Evolutionary conservation across 768 basidiomycete species (phyloP), one percentile per base, ranked within the genome.

Genomic region (Boletus tylopilopsis): DNA sequence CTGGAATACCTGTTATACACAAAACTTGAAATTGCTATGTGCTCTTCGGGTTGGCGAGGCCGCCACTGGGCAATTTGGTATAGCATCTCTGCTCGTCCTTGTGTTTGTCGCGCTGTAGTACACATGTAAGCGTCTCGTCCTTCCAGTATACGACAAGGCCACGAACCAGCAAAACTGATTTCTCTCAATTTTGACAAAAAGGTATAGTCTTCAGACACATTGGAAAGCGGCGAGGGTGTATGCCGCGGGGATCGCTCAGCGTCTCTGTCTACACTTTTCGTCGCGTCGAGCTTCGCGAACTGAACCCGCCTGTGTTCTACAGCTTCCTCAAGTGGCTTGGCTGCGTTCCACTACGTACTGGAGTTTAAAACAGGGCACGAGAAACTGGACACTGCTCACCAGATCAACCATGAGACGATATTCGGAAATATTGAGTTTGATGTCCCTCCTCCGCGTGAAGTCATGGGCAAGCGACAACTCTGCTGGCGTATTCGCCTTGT

Each of bases 1-100:
- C 1, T 37, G 5, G 60, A 75, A 37, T 54, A 88, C 87, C 78
- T 80, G 50, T 89, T 88, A 58, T 93, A 92, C 42, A 77, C 73
- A 5, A 73, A 73, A 33, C 83, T 79, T 54, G 74, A 78, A 11
- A 53, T 44, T 13, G 53, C 50, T 4, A 67, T 56, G 13, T 70
- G 62, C 2, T 75, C 72, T 16, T 71, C 61, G 16, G 64, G 49
- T 40, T 71, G 66, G 25, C 66, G 56, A 33, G 68, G 69, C 47
- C 68, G 63, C 34, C 71, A 64, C 30, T 78, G 69, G 2, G 69
- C 63, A 11, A 70, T 61, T 10, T 75, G 68, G 64, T 25, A 77
- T 66, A 53, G 76, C 71, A 50, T 75, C 74, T 2, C 61, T 60
- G 76, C 66, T 25, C 87, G 76, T 5, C 80, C 74, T 59, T 81